These are phyloP conservation scores for Tolypocladium album DNA, from an alignment of 2,329 filamentous ascomycete genomes.

Conservation along the genomic window DNA sequence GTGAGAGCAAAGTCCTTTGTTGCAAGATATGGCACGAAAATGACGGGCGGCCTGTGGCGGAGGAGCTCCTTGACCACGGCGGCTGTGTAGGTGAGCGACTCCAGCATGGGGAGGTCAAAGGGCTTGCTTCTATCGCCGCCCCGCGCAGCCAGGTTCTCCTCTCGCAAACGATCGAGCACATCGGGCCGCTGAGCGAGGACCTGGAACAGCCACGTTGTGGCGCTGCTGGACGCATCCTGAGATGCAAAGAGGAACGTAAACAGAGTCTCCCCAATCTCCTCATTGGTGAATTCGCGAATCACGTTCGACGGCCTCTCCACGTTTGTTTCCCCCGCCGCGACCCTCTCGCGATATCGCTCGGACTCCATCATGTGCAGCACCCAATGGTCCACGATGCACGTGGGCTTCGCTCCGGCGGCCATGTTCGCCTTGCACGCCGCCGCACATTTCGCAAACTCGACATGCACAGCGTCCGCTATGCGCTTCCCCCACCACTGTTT, in stretches of 20 bases:
- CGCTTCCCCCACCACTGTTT: constrained; percentile 72
- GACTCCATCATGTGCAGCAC: constrained; percentile 64
- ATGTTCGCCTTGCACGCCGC: constrained; percentile 62
- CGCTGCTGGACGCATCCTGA: constrained; percentile 41
- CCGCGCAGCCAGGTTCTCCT: constrained; percentile 34
- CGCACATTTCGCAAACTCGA: constrained; percentile 60
- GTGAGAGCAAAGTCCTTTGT: constrained; percentile 37
- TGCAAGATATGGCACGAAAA: constrained; percentile 41
- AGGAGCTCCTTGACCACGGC: constrained; percentile 43
- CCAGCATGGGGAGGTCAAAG: constrained; percentile 33
- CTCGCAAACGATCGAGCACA: constrained; percentile 30
- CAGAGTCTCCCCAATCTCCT: constrained; percentile 37
- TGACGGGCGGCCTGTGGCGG: constrained; percentile 39
- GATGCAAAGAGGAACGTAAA: constrained; percentile 45
- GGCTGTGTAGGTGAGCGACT: constrained; percentile 38
- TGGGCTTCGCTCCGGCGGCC: constrained; percentile 55
- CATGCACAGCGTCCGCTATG: constrained; percentile 58
- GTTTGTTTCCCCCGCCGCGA: constrained; percentile 43
- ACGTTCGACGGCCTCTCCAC: constrained; percentile 33
- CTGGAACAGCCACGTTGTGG: constrained; percentile 43
- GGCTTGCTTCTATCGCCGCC: constrained; percentile 27
- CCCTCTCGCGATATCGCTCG: constrained; percentile 50
- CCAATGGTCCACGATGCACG: constrained; percentile 72
- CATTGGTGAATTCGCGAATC: constrained; percentile 37
- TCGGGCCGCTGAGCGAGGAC: constrained; percentile 39